Evolutionary conservation across 1,139 yeast species (phyloP).

Genomic region (Sugiyamaella novakii): DNA sequence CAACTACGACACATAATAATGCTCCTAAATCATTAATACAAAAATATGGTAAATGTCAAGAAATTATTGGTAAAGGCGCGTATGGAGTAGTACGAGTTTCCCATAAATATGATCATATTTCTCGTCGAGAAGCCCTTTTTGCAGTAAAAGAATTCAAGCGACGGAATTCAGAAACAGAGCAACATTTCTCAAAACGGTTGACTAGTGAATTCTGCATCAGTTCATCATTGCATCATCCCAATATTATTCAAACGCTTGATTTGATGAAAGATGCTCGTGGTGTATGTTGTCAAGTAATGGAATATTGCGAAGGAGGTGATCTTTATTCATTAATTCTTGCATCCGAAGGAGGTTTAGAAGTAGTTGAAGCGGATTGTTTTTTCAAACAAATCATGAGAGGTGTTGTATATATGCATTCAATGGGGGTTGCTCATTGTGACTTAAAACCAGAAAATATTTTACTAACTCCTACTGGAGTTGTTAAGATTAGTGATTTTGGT

Average conservation of each 20-base stretch:
- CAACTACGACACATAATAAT: slow-evolving; percentile 35
- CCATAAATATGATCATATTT: slow-evolving; percentile 52
- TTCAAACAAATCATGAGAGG: slow-evolving; percentile 91
- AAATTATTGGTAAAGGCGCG: slow-evolving; percentile 80
- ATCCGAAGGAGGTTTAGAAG: slow-evolving; percentile 74
- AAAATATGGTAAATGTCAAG: slow-evolving; percentile 78
- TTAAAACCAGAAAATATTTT: slow-evolving; percentile 90
- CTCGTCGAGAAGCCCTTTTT: slow-evolving; percentile 53
- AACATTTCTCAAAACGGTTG: slow-evolving; percentile 66
- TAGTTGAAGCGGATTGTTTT: slow-evolving; percentile 90
- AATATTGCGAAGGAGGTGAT: slow-evolving; percentile 94
- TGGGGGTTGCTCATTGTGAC: slow-evolving; percentile 97
- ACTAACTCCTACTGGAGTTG: slow-evolving; percentile 72
- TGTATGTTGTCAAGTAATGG: slow-evolving; percentile 95
- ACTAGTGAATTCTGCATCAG: slow-evolving; percentile 86
- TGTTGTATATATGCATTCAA: slow-evolving; percentile 92
- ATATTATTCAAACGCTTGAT: slow-evolving; percentile 85
- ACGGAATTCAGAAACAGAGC: slow-evolving; percentile 57
- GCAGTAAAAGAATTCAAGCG: slow-evolving; percentile 83
- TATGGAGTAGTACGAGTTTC: slow-evolving; percentile 83
- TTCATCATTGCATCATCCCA: slow-evolving; percentile 73
- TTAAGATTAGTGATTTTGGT: slow-evolving; percentile 94
- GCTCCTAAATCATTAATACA: slow-evolving; percentile 50
- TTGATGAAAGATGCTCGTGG: slow-evolving; percentile 87
- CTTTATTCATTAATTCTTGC: slow-evolving; percentile 82